Percentiles rank a stretch among this genome's conserved stretches.
These are phyloP conservation scores for Rhodotorula babjevae DNA, from an alignment of 768 basidiomycete genomes.

Conservation along the genomic window DNA sequence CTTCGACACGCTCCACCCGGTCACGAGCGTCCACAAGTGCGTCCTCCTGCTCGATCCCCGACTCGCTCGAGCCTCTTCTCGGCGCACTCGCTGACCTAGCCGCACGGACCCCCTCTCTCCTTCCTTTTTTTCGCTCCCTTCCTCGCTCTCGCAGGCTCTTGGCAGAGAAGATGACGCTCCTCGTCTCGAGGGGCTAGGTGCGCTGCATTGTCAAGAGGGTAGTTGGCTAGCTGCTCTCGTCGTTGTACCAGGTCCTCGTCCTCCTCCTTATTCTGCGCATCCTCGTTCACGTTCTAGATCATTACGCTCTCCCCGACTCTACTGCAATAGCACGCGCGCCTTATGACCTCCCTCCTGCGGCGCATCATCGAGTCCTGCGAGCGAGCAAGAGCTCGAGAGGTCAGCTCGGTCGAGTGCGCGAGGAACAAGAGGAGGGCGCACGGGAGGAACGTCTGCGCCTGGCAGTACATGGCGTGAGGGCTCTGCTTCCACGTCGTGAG, in stretches of 20 bases:
- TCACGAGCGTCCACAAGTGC: conserved; percentile 19
- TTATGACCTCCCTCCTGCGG: too few species aligned
- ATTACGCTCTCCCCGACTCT: neutral
- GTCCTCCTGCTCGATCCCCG: neutral
- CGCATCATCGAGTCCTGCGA: neutral
- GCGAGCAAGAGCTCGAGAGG: neutral
- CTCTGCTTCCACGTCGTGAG: conserved; percentile 35
- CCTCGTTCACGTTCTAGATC: neutral
- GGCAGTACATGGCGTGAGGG: conserved; percentile 33
- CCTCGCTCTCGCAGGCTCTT: conserved; percentile 6
- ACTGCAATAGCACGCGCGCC: neutral
- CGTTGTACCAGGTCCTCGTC: neutral
- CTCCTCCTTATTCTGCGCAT: neutral
- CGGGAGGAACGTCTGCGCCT: conserved; percentile 20
- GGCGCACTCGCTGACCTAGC: too few species aligned
- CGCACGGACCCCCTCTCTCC: neutral
- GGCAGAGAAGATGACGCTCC: conserved; percentile 24
- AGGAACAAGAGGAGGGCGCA: neutral
- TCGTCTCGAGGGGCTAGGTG: neutral
- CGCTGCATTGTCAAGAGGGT: neutral
- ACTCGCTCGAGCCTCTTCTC: neutral
- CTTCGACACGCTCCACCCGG: conserved; percentile 37
- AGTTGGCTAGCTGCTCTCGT: neutral
- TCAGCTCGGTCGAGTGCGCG: neutral
- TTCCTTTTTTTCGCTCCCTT: too few species aligned